Conservation (phyloP, 768 basidiomycete species). For the Pleurotus cornucopiae region DNA sequence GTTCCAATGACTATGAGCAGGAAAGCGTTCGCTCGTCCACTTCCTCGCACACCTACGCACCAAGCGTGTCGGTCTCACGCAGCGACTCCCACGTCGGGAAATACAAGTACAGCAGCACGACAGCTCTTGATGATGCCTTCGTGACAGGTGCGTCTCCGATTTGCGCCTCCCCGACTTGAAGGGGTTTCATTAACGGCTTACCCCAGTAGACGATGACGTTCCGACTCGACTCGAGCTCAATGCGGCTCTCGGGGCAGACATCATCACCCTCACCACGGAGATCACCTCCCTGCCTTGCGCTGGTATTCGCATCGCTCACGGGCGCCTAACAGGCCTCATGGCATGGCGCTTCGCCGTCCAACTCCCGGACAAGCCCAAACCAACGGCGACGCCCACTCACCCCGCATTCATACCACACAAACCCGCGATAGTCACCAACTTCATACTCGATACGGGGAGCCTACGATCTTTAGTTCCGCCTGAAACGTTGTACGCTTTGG, state of each 20-base stretch:
- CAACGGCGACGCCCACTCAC: not conserved
- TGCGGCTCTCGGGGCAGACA: conserved; percentile 18
- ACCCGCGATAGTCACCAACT: conserved; percentile 16
- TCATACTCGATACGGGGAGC: conserved; percentile 22
- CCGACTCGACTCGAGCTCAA: conserved; percentile 17
- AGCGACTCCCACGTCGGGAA: conserved; percentile 1
- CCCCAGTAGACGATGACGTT: not conserved
- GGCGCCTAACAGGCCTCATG: conserved; percentile 19
- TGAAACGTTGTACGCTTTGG: conserved; percentile 16
- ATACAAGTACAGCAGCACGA: conserved; percentile 5
- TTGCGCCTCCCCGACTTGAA: not conserved
- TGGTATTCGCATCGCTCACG: conserved; percentile 20
- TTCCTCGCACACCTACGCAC: not conserved
- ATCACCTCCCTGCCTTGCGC: conserved; percentile 20
- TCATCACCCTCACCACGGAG: conserved; percentile 16
- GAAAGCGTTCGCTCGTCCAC: not conserved
- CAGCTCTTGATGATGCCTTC: not conserved
- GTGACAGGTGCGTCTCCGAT: not conserved
- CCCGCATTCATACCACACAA: not conserved
- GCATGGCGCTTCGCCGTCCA: conserved; percentile 20
- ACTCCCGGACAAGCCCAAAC: not conserved
- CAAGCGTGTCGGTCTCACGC: not conserved
- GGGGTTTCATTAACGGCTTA: not conserved
- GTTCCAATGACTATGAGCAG: not conserved
- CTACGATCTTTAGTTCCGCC: conserved; percentile 14